Percentiles rank a stretch among this genome's conserved stretches.
These are phyloP conservation scores for Eucalyptus paniculata DNA, from an alignment of 345 rosid genomes.

Conservation along the genomic window DNA sequence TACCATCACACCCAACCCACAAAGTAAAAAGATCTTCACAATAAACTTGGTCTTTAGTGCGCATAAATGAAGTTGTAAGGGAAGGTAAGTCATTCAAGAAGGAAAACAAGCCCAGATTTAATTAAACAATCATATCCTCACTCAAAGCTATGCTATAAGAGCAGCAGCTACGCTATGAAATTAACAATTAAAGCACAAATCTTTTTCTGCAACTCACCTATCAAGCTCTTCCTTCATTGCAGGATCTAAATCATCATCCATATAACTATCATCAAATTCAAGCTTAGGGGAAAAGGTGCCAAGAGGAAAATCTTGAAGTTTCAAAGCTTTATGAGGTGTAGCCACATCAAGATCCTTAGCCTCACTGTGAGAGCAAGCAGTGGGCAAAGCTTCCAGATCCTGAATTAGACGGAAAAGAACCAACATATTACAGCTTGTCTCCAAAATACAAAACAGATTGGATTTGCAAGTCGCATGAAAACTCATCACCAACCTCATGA, in stretches of 20 bases:
- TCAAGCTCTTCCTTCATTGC: slow-evolving; percentile 72
- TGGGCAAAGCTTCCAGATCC: slow-evolving; percentile 26
- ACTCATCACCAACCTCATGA: slow-evolving; percentile 26
- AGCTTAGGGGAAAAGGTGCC: slow-evolving; percentile 23
- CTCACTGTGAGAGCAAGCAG: slow-evolving; percentile 15
- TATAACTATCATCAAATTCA: slow-evolving; percentile 46
- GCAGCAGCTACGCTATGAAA: not conserved
- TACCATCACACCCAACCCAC: not conserved
- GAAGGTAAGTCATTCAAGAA: not conserved
- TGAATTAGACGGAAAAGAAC: slow-evolving; percentile 1
- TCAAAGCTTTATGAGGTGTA: slow-evolving; percentile 22
- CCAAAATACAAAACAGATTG: not conserved
- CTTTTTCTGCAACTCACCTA: slow-evolving; percentile 22
- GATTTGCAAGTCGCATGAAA: not conserved
- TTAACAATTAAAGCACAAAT: not conserved
- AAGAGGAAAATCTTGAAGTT: slow-evolving; percentile 19
- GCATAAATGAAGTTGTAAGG: not conserved
- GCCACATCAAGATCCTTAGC: slow-evolving; percentile 15
- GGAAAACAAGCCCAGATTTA: not conserved
- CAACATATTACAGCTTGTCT: not conserved
- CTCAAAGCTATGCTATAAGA: not conserved
- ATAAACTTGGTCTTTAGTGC: not conserved
- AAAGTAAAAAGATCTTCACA: not conserved
- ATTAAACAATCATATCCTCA: not conserved
- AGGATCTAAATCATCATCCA: slow-evolving; percentile 83